Conservation (phyloP, 768 basidiomycete genomes). For the Tremella yokohamensis region DNA sequence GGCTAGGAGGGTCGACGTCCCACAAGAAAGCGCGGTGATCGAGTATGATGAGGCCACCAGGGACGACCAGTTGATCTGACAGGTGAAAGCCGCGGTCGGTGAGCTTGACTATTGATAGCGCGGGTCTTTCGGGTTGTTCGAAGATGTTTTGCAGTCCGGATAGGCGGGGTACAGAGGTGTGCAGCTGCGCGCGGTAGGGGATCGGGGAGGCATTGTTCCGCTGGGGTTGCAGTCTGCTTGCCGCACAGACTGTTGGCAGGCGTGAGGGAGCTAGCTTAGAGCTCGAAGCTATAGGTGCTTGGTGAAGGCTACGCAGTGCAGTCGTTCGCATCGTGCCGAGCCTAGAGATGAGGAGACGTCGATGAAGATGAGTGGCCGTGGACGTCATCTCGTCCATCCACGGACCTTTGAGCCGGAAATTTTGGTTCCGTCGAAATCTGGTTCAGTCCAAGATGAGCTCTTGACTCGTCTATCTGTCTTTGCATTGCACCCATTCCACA, state of each 20-base stretch:
- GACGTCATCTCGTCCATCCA: background rate
- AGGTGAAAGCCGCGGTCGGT: conserved; percentile 45
- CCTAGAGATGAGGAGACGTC: too few relatives aligned
- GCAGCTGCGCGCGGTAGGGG: background rate
- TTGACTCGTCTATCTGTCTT: background rate
- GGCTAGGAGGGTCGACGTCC: conserved; percentile 65
- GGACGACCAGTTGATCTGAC: conserved; percentile 64
- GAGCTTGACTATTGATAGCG: conserved; percentile 42
- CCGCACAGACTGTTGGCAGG: too few relatives aligned
- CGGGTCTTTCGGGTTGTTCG: conserved; percentile 20
- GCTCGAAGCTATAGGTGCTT: too few relatives aligned
- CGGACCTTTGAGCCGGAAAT: background rate
- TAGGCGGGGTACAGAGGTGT: conserved; percentile 3
- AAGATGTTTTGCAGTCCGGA: conserved; percentile 30
- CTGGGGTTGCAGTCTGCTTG: too few relatives aligned
- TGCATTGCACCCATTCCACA: background rate
- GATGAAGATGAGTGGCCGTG: too few relatives aligned
- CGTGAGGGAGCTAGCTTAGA: too few relatives aligned
- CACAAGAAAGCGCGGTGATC: conserved; percentile 84
- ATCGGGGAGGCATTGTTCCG: too few relatives aligned
- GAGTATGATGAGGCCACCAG: conserved; percentile 74
- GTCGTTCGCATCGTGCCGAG: too few relatives aligned
- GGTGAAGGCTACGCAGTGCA: too few relatives aligned
- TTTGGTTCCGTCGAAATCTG: conserved; percentile 5
- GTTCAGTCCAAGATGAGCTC: too few relatives aligned